phyloP scores from a whole-genome alignment of 805 yeast genomes.

The Dipodascus albidus region DNA sequence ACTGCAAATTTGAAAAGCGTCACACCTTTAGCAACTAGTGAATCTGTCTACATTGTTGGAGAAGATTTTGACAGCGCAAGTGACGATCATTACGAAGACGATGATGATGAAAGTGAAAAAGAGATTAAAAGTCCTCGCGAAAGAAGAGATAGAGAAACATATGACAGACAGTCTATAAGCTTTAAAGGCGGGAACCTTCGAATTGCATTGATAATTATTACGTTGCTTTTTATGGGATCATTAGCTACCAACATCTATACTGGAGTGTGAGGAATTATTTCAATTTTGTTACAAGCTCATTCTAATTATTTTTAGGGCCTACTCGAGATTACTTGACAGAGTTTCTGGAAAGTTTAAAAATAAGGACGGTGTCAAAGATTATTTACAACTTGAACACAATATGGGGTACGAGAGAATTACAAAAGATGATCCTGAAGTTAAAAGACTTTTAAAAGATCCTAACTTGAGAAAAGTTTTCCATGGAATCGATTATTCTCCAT shows the following conservation, averaged over 20 bases:
- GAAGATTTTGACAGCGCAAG: background rate
- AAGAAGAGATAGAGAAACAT: background rate
- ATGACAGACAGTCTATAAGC: background rate
- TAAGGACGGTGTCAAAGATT: background rate
- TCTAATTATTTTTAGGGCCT: background rate
- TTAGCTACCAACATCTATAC: background rate
- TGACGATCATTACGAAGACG: background rate
- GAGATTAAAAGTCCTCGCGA: background rate
- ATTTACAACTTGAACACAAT: background rate
- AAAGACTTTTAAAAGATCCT: slow-evolving; percentile 27
- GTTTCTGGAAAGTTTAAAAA: background rate
- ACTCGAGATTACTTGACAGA: background rate
- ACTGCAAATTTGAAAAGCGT: background rate
- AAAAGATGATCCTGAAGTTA: slow-evolving; percentile 21
- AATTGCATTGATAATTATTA: background rate
- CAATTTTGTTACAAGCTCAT: background rate
- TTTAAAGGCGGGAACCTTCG: background rate
- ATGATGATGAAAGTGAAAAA: background rate
- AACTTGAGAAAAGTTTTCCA: slow-evolving; percentile 31
- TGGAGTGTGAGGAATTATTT: background rate
- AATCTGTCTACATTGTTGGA: background rate
- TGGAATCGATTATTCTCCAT: slow-evolving; percentile 54
- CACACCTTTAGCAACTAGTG: background rate
- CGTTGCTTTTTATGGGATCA: background rate
- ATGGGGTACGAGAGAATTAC: slow-evolving; percentile 1